Conservation (phyloP, 176 grass and related monocot species). For the Neostapfia colusana region DNA sequence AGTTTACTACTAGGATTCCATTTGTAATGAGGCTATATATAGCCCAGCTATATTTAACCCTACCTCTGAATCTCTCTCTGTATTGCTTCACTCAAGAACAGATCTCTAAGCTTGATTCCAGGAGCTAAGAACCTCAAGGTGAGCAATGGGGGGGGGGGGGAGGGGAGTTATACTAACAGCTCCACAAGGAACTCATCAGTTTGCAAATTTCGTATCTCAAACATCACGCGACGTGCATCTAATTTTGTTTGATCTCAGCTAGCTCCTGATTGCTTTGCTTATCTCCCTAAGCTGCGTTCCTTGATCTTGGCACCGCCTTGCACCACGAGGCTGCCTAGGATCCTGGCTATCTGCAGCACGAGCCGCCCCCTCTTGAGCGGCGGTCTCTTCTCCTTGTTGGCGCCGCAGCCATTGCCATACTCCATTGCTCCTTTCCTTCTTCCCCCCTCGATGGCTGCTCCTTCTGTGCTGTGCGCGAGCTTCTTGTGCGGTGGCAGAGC, state of each 20-base stretch:
- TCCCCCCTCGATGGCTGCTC: neutral
- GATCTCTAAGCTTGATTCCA: neutral
- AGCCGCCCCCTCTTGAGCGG: constrained; percentile 63
- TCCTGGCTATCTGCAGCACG: constrained; percentile 43
- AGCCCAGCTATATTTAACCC: too few species aligned
- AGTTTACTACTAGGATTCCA: too few species aligned
- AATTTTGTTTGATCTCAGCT: neutral
- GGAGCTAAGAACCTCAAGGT: neutral
- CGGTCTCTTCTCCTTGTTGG: constrained; percentile 42
- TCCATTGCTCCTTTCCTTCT: constrained; percentile 36
- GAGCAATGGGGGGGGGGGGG: neutral
- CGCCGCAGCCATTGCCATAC: constrained; percentile 31
- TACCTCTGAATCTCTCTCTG: neutral
- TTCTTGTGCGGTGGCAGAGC: too few species aligned
- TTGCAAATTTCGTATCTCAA: neutral
- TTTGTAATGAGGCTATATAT: too few species aligned
- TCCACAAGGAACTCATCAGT: neutral
- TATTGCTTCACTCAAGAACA: constrained; percentile 11
- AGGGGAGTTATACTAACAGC: neutral
- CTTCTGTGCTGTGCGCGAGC: neutral
- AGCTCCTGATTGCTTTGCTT: neutral
- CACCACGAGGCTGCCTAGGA: constrained; percentile 27
- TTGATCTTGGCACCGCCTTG: constrained; percentile 33
- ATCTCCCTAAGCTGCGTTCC: too few species aligned
- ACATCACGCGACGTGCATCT: neutral